phyloP scores from a whole-genome alignment of 1,139 yeast genomes.

The Meyerozyma athensensis region DNA sequence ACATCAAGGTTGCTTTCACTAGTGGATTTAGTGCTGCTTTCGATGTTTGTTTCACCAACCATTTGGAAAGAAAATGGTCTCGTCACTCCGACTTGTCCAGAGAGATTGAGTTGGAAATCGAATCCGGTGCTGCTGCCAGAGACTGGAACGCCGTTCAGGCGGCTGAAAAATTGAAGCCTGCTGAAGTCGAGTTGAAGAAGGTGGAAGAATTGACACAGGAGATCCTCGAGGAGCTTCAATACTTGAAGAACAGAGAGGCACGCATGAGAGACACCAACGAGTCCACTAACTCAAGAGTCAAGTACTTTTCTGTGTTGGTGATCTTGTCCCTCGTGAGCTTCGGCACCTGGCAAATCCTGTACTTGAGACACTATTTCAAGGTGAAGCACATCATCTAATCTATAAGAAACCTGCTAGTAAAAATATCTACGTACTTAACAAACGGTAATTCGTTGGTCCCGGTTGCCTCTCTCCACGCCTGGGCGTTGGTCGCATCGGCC shows the following conservation, averaged over 20 bases:
- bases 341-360: conserved; percentile 89
- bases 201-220: conserved; percentile 81
- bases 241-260: conserved; percentile 82
- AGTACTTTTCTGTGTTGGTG: conserved; percentile 72
- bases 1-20: conserved; percentile 71
- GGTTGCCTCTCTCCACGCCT: not conserved
- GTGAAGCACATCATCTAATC: conserved; percentile 85
- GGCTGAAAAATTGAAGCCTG: conserved; percentile 86
- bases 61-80: conserved; percentile 35
- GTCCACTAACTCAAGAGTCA: conserved; percentile 82
- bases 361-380: conserved; percentile 88
- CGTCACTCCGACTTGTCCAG: conserved; percentile 32
- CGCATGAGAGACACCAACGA: conserved; percentile 95
- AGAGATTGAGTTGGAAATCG: conserved; percentile 84
- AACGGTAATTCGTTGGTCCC: not conserved
- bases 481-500: not conserved
- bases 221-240: conserved; percentile 70
- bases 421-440: not conserved
- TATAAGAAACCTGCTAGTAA: conserved; percentile 1
- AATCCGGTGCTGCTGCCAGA: conserved; percentile 94
- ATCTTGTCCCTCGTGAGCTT: conserved; percentile 66
- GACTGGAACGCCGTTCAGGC: conserved; percentile 97
- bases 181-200: conserved; percentile 82
- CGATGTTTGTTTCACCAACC: conserved; percentile 86
- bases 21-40: conserved; percentile 79